These are phyloP conservation scores for Colletotrichum aenigma DNA, from an alignment of 2,329 filamentous ascomycete species.

Conservation along the genomic window DNA sequence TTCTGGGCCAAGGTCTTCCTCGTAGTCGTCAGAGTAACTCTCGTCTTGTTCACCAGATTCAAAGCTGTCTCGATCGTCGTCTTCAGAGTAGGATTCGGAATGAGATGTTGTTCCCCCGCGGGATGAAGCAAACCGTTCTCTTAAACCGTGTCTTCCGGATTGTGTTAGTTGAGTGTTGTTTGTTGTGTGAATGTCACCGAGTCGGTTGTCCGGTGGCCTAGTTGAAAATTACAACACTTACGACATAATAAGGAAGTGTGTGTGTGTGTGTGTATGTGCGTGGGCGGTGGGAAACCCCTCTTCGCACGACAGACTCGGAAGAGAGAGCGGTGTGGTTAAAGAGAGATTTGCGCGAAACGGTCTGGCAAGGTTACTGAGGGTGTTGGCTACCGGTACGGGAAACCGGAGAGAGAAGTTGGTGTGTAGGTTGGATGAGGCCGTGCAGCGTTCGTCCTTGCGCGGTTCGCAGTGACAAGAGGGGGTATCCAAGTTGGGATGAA, in stretches of 20 bases:
- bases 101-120: slow-evolving; percentile 27
- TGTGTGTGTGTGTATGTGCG: slow-evolving; percentile 21
- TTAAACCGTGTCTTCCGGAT: slow-evolving; percentile 5
- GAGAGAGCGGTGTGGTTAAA: slow-evolving; percentile 51
- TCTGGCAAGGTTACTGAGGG: slow-evolving; percentile 9
- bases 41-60: slow-evolving; percentile 29
- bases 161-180: slow-evolving; percentile 22
- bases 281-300: slow-evolving; percentile 35
- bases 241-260: slow-evolving; percentile 40
- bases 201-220: slow-evolving; percentile 17
- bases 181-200: slow-evolving; percentile 11
- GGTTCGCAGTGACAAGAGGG: background rate
- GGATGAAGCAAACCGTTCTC: slow-evolving; percentile 20
- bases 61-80: slow-evolving; percentile 35
- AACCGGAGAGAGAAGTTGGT: background rate
- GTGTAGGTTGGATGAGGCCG: background rate
- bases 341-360: slow-evolving; percentile 26
- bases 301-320: slow-evolving; percentile 48
- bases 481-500: background rate
- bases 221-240: slow-evolving; percentile 28
- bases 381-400: background rate
- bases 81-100: slow-evolving; percentile 41
- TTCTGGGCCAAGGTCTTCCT: slow-evolving; percentile 47
- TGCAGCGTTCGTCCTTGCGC: slow-evolving; percentile 16
- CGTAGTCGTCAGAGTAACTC: slow-evolving; percentile 33